Evolutionary conservation across 164 flowering plant genomes (phyloP), one percentile per base, ranked within the genome.

Genomic region (Umbellularia californica): DNA sequence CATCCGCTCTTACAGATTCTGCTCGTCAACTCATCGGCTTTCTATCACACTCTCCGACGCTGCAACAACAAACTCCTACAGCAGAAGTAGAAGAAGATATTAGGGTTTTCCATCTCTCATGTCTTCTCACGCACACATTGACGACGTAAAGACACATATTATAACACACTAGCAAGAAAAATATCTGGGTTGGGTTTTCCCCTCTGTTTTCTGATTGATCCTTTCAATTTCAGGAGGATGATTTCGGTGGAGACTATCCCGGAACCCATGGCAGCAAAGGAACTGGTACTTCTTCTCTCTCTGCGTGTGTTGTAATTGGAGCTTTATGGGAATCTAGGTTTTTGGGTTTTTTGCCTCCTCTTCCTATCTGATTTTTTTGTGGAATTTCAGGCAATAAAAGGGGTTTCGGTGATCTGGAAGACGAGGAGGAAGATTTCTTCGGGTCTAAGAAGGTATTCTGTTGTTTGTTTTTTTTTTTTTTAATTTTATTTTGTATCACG

Each of bases 341-440:
- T n/a, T 20, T 30, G 12, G 3, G 47, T 41, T 22, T 72, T 75
- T 41, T 11, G 73, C 24, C 23, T 68, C 72, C 23, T 3, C 9
- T 13, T 62, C 25, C 9, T 30, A 11, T 11, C 41, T 30, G 5
- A 4, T 30, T 30, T 30, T 41, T 15, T 75, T 20, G 5, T 23
- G 71, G 35, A 33, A 66, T 75, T 79, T 70, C 71, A 95, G 99
- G 94, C 25, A 88, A n/a, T 30, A 94, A 96, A 84, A 88, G 97
- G 80, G 77, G 89, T 71, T 96, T 90, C 77, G 99, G 89, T 69
- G 98, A 93, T 65, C 82, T 93, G n/a, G 98, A 94, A 47, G 99
- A 96, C 58, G 99, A 95, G 7, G 99, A 94, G 23, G 99, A 93
- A 14, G 99, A 96, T 72, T 62, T 93, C 24, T 93, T 95, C 73